Evolutionary conservation across 1,284 basidiomycete species (phyloP).

Genomic region (Ustilago vetiveriae): DNA sequence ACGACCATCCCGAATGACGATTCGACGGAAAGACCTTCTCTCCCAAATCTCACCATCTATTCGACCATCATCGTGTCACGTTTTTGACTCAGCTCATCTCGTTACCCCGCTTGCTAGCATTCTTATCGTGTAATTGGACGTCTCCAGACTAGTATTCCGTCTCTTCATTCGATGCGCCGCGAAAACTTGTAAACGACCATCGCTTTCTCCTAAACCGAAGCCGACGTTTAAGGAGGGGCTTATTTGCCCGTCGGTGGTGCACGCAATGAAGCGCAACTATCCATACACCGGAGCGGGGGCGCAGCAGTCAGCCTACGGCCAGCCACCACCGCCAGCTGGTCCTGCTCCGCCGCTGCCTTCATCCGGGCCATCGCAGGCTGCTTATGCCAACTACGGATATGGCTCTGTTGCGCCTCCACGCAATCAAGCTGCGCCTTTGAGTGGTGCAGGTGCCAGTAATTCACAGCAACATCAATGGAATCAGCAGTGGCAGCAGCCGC

Average conservation of each 20-base stretch:
- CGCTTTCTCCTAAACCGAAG: too few relatives aligned
- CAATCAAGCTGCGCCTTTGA: constrained; percentile 8
- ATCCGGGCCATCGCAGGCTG: constrained; percentile 17
- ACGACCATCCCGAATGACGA: too few relatives aligned
- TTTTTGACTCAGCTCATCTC: neutral
- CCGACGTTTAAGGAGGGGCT: too few relatives aligned
- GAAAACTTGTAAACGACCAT: neutral
- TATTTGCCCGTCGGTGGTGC: neutral
- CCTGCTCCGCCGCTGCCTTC: constrained; percentile 37
- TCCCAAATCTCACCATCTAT: too few relatives aligned
- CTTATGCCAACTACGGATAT: constrained; percentile 59
- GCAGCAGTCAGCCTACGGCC: constrained; percentile 19
- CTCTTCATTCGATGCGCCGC: neutral
- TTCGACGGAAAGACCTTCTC: too few relatives aligned
- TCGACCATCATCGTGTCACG: too few relatives aligned
- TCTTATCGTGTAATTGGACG: too few relatives aligned
- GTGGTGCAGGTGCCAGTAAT: constrained; percentile 8
- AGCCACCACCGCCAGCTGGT: constrained; percentile 38
- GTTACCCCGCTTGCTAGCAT: neutral
- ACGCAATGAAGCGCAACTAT: constrained; percentile 30
- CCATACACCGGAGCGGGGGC: constrained; percentile 15
- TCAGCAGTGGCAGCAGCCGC: constrained; percentile 45
- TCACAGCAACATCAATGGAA: constrained; percentile 50
- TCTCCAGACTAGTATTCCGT: neutral
- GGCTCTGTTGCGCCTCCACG: constrained; percentile 31